Conservation (phyloP, 2,329 filamentous ascomycete genomes). For the Catunica adiposa region DNA sequence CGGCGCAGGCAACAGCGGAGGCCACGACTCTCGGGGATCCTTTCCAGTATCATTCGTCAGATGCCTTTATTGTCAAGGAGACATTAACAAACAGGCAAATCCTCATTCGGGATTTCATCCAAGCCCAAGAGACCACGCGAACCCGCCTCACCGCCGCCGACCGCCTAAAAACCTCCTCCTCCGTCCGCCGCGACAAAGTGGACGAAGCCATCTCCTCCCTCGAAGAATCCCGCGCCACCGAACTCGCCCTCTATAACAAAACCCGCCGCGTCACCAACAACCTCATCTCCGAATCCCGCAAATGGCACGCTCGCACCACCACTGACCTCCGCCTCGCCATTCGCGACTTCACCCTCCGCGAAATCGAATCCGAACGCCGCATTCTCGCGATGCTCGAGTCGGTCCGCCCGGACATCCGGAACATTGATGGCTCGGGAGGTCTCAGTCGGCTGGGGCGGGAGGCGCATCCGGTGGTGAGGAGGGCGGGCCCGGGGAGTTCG, state of each 20-base stretch:
- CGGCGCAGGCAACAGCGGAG: slow-evolving; percentile 89
- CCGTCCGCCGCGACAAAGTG: slow-evolving; percentile 83
- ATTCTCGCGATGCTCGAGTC: slow-evolving; percentile 86
- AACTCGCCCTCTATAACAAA: slow-evolving; percentile 68
- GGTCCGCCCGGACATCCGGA: slow-evolving; percentile 79
- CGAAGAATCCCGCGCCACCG: slow-evolving; percentile 70
- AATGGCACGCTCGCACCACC: slow-evolving; percentile 78
- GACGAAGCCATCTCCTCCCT: slow-evolving; percentile 89
- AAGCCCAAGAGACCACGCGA: slow-evolving; percentile 73
- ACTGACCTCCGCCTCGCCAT: slow-evolving; percentile 70
- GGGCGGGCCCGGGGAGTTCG: slow-evolving; percentile 64
- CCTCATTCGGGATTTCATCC: slow-evolving; percentile 76
- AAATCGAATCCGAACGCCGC: slow-evolving; percentile 89
- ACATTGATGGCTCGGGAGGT: slow-evolving; percentile 81
- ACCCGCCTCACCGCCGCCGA: slow-evolving; percentile 76
- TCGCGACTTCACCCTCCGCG: slow-evolving; percentile 79
- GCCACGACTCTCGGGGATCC: slow-evolving; percentile 89
- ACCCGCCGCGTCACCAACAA: slow-evolving; percentile 80
- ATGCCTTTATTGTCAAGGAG: slow-evolving; percentile 96
- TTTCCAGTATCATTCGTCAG: slow-evolving; percentile 83
- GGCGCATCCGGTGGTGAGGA: slow-evolving; percentile 57
- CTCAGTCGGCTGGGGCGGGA: slow-evolving; percentile 81
- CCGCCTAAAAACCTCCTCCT: slow-evolving; percentile 70
- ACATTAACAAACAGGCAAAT: slow-evolving; percentile 96
- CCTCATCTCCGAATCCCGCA: slow-evolving; percentile 70